Percentiles rank a stretch among this genome's conserved stretches.
phyloP scores from a whole-genome alignment of 2,329 filamentous ascomycete species.

The Gaeumannomyces sp. region DNA sequence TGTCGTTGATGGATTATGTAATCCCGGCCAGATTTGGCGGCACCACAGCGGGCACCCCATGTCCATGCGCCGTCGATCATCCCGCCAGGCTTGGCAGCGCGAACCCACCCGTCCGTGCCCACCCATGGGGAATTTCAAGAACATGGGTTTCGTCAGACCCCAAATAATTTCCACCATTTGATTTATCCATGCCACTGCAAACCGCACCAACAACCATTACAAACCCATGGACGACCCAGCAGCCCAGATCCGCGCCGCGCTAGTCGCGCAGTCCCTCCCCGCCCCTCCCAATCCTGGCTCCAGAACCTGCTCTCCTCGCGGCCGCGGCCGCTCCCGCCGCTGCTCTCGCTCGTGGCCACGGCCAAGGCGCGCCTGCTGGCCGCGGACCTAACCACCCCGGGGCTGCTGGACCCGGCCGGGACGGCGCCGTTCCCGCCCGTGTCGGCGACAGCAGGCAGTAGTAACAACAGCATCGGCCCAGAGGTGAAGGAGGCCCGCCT shows the following conservation, averaged over 20 bases:
- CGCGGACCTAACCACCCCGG: constrained; percentile 64
- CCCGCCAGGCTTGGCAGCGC: background rate
- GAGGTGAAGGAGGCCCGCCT: constrained; percentile 51
- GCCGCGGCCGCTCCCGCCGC: constrained; percentile 49
- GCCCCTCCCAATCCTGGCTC: constrained; percentile 53
- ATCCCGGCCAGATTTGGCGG: background rate
- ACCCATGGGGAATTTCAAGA: background rate
- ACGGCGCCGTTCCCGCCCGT: constrained; percentile 42
- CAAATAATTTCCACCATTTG: too few species aligned
- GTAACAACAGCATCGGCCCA: constrained; percentile 36
- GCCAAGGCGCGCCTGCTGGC: constrained; percentile 74
- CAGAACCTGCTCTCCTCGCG: constrained; percentile 50
- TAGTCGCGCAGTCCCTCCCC: constrained; percentile 50
- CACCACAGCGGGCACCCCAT: background rate
- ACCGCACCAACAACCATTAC: background rate
- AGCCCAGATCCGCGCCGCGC: constrained; percentile 45
- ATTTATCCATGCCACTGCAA: too few species aligned
- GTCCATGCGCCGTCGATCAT: background rate
- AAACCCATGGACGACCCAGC: constrained; percentile 12
- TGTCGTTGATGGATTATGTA: background rate
- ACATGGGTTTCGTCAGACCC: too few species aligned
- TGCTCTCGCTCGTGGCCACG: constrained; percentile 70
- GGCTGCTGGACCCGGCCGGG: constrained; percentile 37
- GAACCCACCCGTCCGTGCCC: background rate
- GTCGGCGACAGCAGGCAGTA: constrained; percentile 9